Percentiles rank a stretch among this genome's conserved stretches.
These are phyloP conservation scores for Aspergillus intermedius DNA, from an alignment of 2,329 filamentous ascomycete genomes.

Conservation along the genomic window DNA sequence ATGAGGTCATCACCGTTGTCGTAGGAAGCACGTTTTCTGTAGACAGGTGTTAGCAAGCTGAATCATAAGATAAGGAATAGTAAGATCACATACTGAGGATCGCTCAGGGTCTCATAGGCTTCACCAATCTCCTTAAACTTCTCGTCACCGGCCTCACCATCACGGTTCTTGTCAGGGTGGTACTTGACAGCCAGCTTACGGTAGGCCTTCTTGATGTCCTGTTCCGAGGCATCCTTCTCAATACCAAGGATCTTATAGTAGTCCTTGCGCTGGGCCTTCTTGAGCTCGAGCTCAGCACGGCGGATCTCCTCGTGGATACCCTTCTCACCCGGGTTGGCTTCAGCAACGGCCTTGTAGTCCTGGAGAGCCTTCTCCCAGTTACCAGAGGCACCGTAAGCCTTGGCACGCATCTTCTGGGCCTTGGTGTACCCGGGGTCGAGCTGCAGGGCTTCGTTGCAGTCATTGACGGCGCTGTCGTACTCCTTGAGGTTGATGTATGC, in stretches of 20 bases:
- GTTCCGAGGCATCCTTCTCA: slow-evolving; percentile 74
- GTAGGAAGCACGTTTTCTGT: slow-evolving; percentile 77
- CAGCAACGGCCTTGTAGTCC: slow-evolving; percentile 80
- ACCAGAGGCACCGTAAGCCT: slow-evolving; percentile 75
- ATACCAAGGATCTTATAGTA: slow-evolving; percentile 97
- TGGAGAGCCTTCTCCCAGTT: slow-evolving; percentile 88
- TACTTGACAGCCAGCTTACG: slow-evolving; percentile 88
- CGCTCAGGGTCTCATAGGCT: slow-evolving; percentile 91
- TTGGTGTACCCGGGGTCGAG: slow-evolving; percentile 83
- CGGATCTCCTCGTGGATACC: slow-evolving; percentile 77
- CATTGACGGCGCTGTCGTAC: slow-evolving; percentile 70
- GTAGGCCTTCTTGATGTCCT: slow-evolving; percentile 93
- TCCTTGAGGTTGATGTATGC: slow-evolving; percentile 75
- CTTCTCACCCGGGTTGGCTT: slow-evolving; percentile 74
- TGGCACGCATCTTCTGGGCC: slow-evolving; percentile 88
- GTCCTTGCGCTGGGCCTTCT: slow-evolving; percentile 96
- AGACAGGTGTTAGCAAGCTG: slow-evolving; percentile 7
- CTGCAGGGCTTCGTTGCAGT: slow-evolving; percentile 76
- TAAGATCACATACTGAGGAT: slow-evolving; percentile 66
- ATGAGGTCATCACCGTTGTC: slow-evolving; percentile 89
- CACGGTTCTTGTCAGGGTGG: slow-evolving; percentile 94
- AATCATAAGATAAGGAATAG: not conserved
- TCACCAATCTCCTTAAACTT: slow-evolving; percentile 98
- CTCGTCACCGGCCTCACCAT: slow-evolving; percentile 71
- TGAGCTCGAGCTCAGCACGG: slow-evolving; percentile 86